These are phyloP conservation scores for Schwanniomyces yamadae DNA, from an alignment of 805 yeast species.

Conservation along the genomic window DNA sequence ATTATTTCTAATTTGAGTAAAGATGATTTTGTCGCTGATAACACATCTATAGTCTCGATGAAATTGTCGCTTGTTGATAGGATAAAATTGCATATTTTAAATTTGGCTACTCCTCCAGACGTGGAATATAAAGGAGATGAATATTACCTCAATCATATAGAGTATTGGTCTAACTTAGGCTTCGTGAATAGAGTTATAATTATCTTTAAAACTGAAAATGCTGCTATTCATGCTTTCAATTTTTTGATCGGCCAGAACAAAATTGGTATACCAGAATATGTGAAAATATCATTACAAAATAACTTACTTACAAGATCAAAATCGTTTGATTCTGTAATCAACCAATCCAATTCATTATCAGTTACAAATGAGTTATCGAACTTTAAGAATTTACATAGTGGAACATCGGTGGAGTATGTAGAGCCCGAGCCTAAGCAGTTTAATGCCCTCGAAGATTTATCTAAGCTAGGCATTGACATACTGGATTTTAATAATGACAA, in stretches of 20 bases:
- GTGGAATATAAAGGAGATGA: conserved; percentile 16
- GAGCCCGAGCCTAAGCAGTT: conserved; percentile 39
- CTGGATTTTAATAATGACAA: conserved; percentile 21
- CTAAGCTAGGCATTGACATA: conserved; percentile 32
- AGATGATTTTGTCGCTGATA: conserved; percentile 26
- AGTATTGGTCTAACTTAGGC: conserved; percentile 40
- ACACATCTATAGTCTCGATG: conserved; percentile 5
- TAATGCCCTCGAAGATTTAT: conserved; percentile 26
- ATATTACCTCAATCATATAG: conserved; percentile 25
- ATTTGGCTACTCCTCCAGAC: conserved; percentile 16
- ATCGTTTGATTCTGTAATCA: conserved; percentile 23
- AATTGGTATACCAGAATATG: conserved; percentile 12
- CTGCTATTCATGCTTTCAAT: conserved; percentile 25
- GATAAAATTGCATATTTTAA: conserved; percentile 32
- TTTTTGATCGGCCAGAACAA: conserved; percentile 15
- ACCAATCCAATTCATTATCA: conserved; percentile 17
- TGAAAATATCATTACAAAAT: conserved; percentile 36
- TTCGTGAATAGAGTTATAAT: conserved; percentile 36
- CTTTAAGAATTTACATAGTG: conserved; percentile 22
- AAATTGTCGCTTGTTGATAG: conserved; percentile 33
- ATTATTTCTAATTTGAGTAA: conserved; percentile 34
- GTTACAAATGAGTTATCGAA: conserved; percentile 21
- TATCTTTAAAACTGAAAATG: conserved; percentile 30
- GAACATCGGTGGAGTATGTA: conserved; percentile 15
- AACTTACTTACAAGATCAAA: conserved; percentile 35